phyloP scores from a whole-genome alignment of 202 grass and related monocot genomes.

The Alloteropsis angusta region DNA sequence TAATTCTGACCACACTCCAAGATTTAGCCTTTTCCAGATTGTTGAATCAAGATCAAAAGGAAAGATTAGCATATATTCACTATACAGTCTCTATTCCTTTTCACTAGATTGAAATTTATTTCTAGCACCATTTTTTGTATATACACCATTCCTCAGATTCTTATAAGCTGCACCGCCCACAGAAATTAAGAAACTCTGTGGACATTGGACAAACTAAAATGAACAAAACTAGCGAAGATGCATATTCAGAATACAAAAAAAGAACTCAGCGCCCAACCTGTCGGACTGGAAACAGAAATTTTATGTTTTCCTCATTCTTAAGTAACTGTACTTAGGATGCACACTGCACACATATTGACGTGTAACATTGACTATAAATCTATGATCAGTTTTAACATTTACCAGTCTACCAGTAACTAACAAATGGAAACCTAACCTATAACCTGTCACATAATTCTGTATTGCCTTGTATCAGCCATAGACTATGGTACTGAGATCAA shows the following conservation, averaged over 20 bases:
- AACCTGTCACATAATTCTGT: background rate
- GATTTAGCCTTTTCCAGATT: background rate
- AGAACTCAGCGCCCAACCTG: background rate
- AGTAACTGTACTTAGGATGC: background rate
- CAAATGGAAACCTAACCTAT: background rate
- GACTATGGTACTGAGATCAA: background rate
- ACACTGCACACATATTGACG: background rate
- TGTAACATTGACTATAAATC: background rate
- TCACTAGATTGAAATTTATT: background rate
- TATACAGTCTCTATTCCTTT: background rate
- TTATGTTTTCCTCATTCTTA: background rate
- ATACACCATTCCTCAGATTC: background rate
- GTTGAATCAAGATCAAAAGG: background rate
- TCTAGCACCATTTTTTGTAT: background rate
- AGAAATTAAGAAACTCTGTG: background rate
- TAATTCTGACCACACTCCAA: background rate
- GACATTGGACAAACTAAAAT: background rate
- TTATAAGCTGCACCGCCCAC: background rate
- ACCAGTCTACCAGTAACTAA: background rate
- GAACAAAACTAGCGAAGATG: background rate
- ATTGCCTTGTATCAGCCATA: background rate
- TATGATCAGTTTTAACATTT: background rate
- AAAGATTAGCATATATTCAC: background rate
- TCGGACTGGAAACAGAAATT: background rate
- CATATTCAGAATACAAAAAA: background rate